Base-by-base conservation (phyloP, 202 grass and related monocot species). In the Panicum hallii region DNA sequence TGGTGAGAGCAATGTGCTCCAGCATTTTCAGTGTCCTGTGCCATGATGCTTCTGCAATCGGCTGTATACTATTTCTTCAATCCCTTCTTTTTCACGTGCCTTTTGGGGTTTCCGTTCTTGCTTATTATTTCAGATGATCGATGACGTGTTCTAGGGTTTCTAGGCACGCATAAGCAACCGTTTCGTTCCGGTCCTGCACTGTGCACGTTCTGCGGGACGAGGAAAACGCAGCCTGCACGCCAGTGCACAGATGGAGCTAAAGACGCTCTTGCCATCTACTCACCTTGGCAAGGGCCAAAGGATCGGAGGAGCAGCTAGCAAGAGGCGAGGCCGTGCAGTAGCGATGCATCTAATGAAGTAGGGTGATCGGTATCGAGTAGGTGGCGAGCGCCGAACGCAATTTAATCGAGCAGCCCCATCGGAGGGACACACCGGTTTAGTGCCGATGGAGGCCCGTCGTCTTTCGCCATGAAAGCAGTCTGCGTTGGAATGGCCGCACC, bases 361-460 rank as follows among this genome's bases (percentile, higher is more conserved):
- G 5, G 28, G 12, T 30, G 23, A 32, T 63, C 7, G 49, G 47
- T 6, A n/a, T 53, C 17, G 58, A 86, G 88, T 90, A 80, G 84
- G 84, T 90, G 88, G 84, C 88, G 53, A 83, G 88, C 84, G 19
- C 88, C 84, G 88, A 87, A 87, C 79, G 10, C 79, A 83, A 87
- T 87, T 90, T 63, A 87, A 77, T 82, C 63, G 19, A 9, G 19
- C 15, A 9, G 63, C 44, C 52, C 63, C 32, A 14, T 11, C 38
- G 43, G 67, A 67, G 79, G 43, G 60, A 68, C 84, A 87, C 60
- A 2, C 60, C 32, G 15, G 34, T 83, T 86, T 83, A 86, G 88
- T 68, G 79, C 23, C 69, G 74, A 87, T 86, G 66, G 79, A 3
- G 61, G 58, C 83, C 70, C 43, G 15, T 48, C 72, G 11, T 57